Base-by-base conservation (phyloP, 2,329 filamentous ascomycete genomes). In the Ophiostoma himal-ulmi region DNA sequence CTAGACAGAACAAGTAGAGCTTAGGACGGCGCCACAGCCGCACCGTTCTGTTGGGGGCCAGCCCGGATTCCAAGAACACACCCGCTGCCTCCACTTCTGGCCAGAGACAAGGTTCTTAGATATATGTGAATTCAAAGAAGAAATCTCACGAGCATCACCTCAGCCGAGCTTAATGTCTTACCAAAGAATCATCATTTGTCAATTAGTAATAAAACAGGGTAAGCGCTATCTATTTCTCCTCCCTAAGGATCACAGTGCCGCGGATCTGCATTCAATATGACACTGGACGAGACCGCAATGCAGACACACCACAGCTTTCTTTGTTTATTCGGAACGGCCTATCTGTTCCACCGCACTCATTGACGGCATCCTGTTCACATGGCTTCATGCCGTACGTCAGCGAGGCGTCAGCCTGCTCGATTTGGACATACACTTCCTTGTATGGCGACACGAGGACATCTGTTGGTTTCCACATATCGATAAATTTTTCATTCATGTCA, bases 291-390 rank as follows among this genome's bases (percentile, higher is more conserved):
- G 7, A 13, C 39, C 8, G 20, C 17, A 54, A 54, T 54, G 48
- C 39, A 44, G 39, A 44, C 39, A 10, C 10, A 44, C 30, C 30
- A 30, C 30, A 13, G 3, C 41, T 6, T 44, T 5, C 41, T 44
- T 17, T 54, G n/a, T 54, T 54, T 22, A 10, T 13, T 57, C 20
- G 2, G 17, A 54, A 22, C 48, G 8, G n/a, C n/a, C 10, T 8
- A 7, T n/a, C 10, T 5, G 13, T n/a, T 54, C 20, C 22, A 22
- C 48, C n/a, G n/a, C n/a, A 26, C 26, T 1, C 5, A 26, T 26
- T 26, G 52, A 26, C 52, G 52, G 52, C 52, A n/a, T 57, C 52
- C 52, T 57, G 52, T n/a, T 57, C 52, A 57, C n/a, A 57, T 57
- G 52, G n/a, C 5, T 17, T 6, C 8, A 22, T 26, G n/a, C 3